phyloP scores from a whole-genome alignment of 768 basidiomycete species.

The Lactarius evosmus region DNA sequence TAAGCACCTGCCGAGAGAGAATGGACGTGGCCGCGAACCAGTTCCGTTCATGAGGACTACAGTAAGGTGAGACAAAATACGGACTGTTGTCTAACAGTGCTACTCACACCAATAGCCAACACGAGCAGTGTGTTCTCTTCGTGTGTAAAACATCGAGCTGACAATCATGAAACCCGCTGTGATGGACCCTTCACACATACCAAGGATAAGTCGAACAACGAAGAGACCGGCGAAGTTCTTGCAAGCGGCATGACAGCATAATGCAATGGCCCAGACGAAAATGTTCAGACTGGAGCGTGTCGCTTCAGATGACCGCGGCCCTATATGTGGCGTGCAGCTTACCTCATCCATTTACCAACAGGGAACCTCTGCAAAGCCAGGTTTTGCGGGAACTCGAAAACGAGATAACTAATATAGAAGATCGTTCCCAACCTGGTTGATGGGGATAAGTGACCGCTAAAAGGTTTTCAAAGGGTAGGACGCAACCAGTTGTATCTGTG shows the following conservation, averaged over 20 bases:
- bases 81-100: not conserved
- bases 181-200: constrained; percentile 68
- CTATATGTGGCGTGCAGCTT: constrained; percentile 14
- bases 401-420: constrained; percentile 67
- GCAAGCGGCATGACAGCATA: constrained; percentile 66
- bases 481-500: constrained; percentile 62
- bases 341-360: constrained; percentile 82
- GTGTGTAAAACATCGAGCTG: constrained; percentile 75
- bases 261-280: constrained; percentile 58
- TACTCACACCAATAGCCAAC: constrained; percentile 76
- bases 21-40: constrained; percentile 38
- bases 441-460: not conserved
- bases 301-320: not conserved
- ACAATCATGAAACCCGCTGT: constrained; percentile 78
- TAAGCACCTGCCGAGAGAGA: not conserved
- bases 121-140: constrained; percentile 62
- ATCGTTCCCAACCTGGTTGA: constrained; percentile 64
- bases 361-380: constrained; percentile 68
- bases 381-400: constrained; percentile 75
- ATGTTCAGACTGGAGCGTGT: constrained; percentile 53
- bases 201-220: constrained; percentile 59
- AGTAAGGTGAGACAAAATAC: constrained; percentile 1
- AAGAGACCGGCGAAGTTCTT: constrained; percentile 65
- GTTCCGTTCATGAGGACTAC: constrained; percentile 74
- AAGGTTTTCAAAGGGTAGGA: not conserved